Evolutionary conservation across 805 yeast species (phyloP).

Genomic region (Zygotorulaspora chibaensis): DNA sequence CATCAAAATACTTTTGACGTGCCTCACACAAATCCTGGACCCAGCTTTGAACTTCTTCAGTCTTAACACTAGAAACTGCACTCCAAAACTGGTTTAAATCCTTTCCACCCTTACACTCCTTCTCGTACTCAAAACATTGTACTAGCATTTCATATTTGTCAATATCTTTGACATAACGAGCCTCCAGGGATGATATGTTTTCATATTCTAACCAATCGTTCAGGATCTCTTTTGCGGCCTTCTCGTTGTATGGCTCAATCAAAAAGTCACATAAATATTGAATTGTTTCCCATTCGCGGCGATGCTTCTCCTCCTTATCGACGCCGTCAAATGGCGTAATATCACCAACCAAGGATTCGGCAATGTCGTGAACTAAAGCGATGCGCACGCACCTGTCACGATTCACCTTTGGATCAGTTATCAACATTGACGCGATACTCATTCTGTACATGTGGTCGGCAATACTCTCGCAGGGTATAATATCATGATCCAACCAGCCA

Average conservation of each 20-base stretch:
- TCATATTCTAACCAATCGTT: slow-evolving; percentile 88
- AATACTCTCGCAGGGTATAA: slow-evolving; percentile 51
- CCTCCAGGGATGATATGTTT: slow-evolving; percentile 73
- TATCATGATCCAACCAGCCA: slow-evolving; percentile 78
- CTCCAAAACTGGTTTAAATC: slow-evolving; percentile 65
- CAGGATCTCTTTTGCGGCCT: slow-evolving; percentile 58
- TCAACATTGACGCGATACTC: slow-evolving; percentile 74
- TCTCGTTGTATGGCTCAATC: slow-evolving; percentile 56
- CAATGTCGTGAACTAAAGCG: slow-evolving; percentile 87
- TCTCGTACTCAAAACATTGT: slow-evolving; percentile 81
- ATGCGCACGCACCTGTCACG: slow-evolving; percentile 72
- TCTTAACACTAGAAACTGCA: slow-evolving; percentile 59
- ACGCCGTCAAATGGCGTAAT: slow-evolving; percentile 78
- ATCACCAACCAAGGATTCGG: slow-evolving; percentile 93
- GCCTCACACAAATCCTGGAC: slow-evolving; percentile 54
- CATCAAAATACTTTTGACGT: slow-evolving; percentile 33
- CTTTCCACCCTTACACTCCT: slow-evolving; percentile 48
- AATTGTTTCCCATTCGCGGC: slow-evolving; percentile 72
- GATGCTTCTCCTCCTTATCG: slow-evolving; percentile 73
- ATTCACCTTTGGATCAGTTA: slow-evolving; percentile 48
- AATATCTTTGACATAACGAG: slow-evolving; percentile 84
- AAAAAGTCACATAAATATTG: slow-evolving; percentile 52
- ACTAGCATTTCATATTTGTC: slow-evolving; percentile 85
- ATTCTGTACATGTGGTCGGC: slow-evolving; percentile 94
- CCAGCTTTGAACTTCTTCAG: slow-evolving; percentile 66